A percentile compares a stretch with the other conserved stretches of the same genome.
These are phyloP conservation scores for Serendipita sp. DNA, from an alignment of 768 basidiomycete species.

Conservation along the genomic window DNA sequence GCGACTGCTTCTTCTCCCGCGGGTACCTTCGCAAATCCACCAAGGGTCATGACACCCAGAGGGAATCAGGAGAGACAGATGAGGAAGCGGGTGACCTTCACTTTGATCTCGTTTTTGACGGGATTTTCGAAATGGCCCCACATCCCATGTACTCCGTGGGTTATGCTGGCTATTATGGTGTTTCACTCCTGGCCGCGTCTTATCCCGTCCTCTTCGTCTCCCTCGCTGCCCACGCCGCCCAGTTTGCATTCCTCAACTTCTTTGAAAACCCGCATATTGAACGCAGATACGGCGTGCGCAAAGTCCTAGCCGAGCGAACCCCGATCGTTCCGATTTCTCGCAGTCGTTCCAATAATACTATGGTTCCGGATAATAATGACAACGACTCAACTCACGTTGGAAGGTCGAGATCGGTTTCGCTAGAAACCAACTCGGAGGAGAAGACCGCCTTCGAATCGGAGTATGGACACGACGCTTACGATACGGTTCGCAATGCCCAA, in stretches of 20 bases:
- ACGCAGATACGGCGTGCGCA: slow-evolving; percentile 82
- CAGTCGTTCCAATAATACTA: slow-evolving; percentile 8
- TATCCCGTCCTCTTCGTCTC: slow-evolving; percentile 86
- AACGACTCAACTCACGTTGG: background rate
- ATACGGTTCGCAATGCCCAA: background rate
- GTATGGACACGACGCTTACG: background rate
- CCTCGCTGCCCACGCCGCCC: slow-evolving; percentile 86
- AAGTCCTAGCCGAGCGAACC: slow-evolving; percentile 72
- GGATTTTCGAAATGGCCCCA: slow-evolving; percentile 87
- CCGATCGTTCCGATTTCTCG: slow-evolving; percentile 25
- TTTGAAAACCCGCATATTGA: slow-evolving; percentile 99
- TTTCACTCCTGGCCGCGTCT: slow-evolving; percentile 79
- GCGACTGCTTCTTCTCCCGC: slow-evolving; percentile 84
- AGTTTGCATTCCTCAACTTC: slow-evolving; percentile 88
- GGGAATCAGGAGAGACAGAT: background rate
- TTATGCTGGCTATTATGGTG: slow-evolving; percentile 95
- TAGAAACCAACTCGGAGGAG: background rate
- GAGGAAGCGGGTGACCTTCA: background rate
- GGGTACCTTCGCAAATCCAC: slow-evolving; percentile 23
- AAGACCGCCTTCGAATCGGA: slow-evolving; percentile 10
- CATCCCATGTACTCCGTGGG: slow-evolving; percentile 96
- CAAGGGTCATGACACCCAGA: background rate
- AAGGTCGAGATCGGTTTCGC: background rate
- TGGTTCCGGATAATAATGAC: background rate
- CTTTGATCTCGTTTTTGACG: slow-evolving; percentile 77